phyloP scores from a whole-genome alignment of 345 rosid species.

The Eucalyptus rudis region DNA sequence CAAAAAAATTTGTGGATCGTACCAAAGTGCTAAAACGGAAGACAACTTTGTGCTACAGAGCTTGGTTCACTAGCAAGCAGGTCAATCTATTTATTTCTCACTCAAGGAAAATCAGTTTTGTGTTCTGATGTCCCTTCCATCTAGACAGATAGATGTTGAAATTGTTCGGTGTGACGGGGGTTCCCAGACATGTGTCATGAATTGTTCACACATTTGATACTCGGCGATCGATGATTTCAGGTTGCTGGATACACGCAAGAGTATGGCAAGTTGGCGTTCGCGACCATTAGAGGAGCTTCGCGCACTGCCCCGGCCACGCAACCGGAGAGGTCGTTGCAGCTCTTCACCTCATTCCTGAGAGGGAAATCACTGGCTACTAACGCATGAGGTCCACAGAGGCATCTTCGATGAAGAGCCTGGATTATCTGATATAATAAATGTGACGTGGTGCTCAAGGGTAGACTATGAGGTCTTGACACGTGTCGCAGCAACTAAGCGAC shows the following conservation, averaged over 20 bases:
- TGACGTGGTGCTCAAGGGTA: background rate
- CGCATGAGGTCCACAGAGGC: background rate
- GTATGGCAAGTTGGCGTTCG: slow-evolving; percentile 14
- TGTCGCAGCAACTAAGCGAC: background rate
- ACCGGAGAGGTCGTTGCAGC: slow-evolving; percentile 23
- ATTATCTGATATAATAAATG: background rate
- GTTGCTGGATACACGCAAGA: slow-evolving; percentile 32
- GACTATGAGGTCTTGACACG: background rate
- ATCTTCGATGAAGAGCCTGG: background rate
- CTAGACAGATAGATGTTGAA: background rate
- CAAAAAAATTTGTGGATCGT: too few relatives aligned
- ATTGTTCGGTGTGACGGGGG: background rate
- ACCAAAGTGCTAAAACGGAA: slow-evolving; percentile 2
- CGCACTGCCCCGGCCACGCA: slow-evolving; percentile 26
- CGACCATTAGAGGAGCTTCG: slow-evolving; percentile 37
- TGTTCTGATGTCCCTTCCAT: background rate
- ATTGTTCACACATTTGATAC: background rate
- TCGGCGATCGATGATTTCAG: background rate
- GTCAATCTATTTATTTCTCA: background rate
- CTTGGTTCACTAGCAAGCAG: slow-evolving; percentile 7
- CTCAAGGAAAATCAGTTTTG: background rate
- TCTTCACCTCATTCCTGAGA: slow-evolving; percentile 12
- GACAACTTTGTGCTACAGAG: slow-evolving; percentile 19
- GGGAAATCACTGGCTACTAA: slow-evolving; percentile 9
- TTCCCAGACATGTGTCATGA: background rate